Conservation (phyloP, 768 basidiomycete species). For the Pisolithus orientalis region DNA sequence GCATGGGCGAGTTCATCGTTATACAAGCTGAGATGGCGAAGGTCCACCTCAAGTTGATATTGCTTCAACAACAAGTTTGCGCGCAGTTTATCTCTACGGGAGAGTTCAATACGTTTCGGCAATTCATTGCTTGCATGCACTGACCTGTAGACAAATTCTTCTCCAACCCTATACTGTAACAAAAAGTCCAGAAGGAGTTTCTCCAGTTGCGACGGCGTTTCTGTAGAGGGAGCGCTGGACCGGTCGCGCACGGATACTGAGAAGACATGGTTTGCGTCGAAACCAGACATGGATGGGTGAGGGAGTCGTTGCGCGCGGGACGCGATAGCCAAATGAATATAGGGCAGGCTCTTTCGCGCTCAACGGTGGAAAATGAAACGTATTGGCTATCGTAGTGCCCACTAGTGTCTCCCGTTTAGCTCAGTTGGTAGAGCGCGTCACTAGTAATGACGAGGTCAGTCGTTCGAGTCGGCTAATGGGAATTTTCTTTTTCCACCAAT, state of each 20-base stretch:
- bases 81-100: constrained; percentile 74
- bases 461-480: constrained; percentile 38
- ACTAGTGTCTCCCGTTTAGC: constrained; percentile 30
- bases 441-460: constrained; percentile 43
- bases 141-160: constrained; percentile 88
- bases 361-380: no score
- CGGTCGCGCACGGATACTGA: constrained; percentile 73
- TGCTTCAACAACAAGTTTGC: constrained; percentile 88
- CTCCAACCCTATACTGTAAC: constrained; percentile 80
- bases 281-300: constrained; percentile 65
- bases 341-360: constrained; percentile 29
- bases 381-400: no score
- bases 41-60: constrained; percentile 79
- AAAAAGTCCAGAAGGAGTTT: constrained; percentile 81
- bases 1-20: constrained; percentile 92
- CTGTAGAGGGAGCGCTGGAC: constrained; percentile 48
- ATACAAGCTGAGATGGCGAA: constrained; percentile 71
- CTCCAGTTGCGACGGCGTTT: constrained; percentile 76
- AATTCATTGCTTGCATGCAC: constrained; percentile 11
- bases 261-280: constrained; percentile 77
- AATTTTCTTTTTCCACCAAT: constrained; percentile 14
- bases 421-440: constrained; percentile 48
- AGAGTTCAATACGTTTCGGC: background rate
- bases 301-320: background rate
- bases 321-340: constrained; percentile 9